Conservation (phyloP, 83 land plant species). For the Larix sibirica region DNA sequence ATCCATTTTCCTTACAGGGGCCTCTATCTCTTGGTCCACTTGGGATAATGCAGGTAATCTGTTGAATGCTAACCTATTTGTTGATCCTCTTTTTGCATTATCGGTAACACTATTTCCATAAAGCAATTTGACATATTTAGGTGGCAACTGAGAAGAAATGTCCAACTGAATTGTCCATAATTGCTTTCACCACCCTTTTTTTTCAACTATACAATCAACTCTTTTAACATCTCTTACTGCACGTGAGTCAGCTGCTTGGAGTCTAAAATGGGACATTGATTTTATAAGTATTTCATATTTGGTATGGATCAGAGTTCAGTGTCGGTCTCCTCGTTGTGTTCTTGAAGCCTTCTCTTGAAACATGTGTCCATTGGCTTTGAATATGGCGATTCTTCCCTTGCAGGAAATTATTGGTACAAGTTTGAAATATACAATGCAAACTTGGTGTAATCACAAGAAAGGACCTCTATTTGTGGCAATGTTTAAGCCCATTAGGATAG, state of each 20-base stretch:
- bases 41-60: slow-evolving; percentile 38
- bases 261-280: slow-evolving; percentile 22
- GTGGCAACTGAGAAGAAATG: slow-evolving; percentile 32
- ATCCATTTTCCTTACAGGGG: slow-evolving; percentile 32
- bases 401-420: slow-evolving; percentile 37
- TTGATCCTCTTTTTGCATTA: neutral
- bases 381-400: neutral
- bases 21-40: slow-evolving; percentile 27
- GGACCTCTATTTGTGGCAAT: slow-evolving; percentile 52
- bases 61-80: neutral
- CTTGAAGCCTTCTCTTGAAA: slow-evolving; percentile 1
- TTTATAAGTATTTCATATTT: slow-evolving; percentile 32
- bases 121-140: slow-evolving; percentile 7
- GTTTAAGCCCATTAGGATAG: slow-evolving; percentile 49
- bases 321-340: neutral
- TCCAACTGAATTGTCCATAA: slow-evolving; percentile 36
- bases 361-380: neutral
- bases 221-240: slow-evolving; percentile 22
- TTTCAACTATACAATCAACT: slow-evolving; percentile 32
- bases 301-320: slow-evolving; percentile 15
- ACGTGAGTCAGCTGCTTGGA: slow-evolving; percentile 26
- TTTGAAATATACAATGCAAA: slow-evolving; percentile 23
- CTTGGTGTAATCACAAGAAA: slow-evolving; percentile 40
- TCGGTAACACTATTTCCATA: neutral
- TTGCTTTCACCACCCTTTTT: slow-evolving; percentile 25